Percentiles rank a stretch among this genome's conserved stretches.
phyloP scores from a whole-genome alignment of 768 basidiomycete genomes.

The Melanogaster broomeanus region DNA sequence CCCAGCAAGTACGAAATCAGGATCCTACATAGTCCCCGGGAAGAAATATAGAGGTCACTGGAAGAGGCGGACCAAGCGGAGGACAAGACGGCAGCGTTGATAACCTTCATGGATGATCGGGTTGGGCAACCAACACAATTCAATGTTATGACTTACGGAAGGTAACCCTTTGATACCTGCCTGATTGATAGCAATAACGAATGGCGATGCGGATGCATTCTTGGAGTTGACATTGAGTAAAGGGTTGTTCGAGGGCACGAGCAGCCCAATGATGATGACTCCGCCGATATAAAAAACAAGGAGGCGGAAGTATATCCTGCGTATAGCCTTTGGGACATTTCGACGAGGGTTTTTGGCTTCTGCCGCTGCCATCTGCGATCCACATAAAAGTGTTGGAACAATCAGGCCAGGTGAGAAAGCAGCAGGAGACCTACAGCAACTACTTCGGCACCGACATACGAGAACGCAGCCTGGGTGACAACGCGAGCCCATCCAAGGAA shows the following conservation, averaged over 20 bases:
- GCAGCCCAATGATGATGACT: slow-evolving; percentile 44
- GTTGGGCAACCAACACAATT: neutral
- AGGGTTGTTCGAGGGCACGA: slow-evolving; percentile 46
- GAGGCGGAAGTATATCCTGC: slow-evolving; percentile 44
- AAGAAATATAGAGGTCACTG: slow-evolving; percentile 37
- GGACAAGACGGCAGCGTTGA: slow-evolving; percentile 41
- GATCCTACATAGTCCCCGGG: slow-evolving; percentile 32
- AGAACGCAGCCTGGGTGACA: slow-evolving; percentile 56
- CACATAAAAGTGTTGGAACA: neutral
- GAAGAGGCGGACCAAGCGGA: slow-evolving; percentile 42
- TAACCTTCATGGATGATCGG: slow-evolving; percentile 11
- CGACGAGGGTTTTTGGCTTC: slow-evolving; percentile 49
- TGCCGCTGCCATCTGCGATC: slow-evolving; percentile 36
- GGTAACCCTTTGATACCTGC: slow-evolving; percentile 58
- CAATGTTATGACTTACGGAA: slow-evolving; percentile 28
- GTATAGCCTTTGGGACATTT: slow-evolving; percentile 36
- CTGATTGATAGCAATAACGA: slow-evolving; percentile 50
- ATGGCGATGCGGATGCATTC: slow-evolving; percentile 47
- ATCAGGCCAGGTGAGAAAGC: neutral
- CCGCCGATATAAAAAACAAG: slow-evolving; percentile 36
- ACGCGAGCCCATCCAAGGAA: slow-evolving; percentile 53
- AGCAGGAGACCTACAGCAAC: slow-evolving; percentile 31
- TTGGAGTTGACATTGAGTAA: slow-evolving; percentile 35
- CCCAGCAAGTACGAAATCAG: neutral
- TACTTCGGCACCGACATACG: slow-evolving; percentile 55